Evolutionary conservation across 768 basidiomycete species (phyloP), one percentile per base, ranked within the genome.

Genomic region (Favolaschia claudopus): DNA sequence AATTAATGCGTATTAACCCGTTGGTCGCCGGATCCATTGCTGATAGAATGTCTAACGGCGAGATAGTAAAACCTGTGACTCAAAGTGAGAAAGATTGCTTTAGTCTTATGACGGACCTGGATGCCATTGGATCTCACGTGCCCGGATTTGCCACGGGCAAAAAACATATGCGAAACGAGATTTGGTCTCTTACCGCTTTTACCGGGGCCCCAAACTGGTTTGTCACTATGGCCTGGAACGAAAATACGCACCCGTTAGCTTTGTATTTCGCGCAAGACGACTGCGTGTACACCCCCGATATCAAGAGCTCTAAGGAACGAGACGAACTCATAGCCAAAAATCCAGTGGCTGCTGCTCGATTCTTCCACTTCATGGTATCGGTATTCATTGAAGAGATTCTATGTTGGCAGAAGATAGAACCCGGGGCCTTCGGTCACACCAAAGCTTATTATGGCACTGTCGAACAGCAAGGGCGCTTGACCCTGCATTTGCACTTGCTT

Each of bases 31-130:
- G 24, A 3, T 20, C 48, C 19, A 31, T 77, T 1, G 40, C 65
- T 4, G 38, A 59, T 9, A 17, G 68, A 6, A 55, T 77, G 47
- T 17, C 52, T n/a, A 54, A 66, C 1, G 72, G 70, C 14, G 69
- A 73, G 51, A 37, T 46, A 20, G 59, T 73, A 1, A 64, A 59
- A 34, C 69, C 70, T 4, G 54, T 59, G 27, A 74, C 69, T 5
- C 67, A 73, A 5, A 69, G 34, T 8, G 78, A 80, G 52, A 72
- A 72, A 29, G 28, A 33, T 0, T 79, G 76, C 43, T 79, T 73
- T 50, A 43, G 67, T 3, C 27, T 81, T 1, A 45, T 81, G 1
- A 33, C 65, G n/a, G 67, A 77, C 34, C 28, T 80, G 0, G 75
- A 81, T 48, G 65, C 70, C 54, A 67, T 82, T 7, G 69, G 60